phyloP scores from a whole-genome alignment of 139 green algal genomes.

The Chlamydomonas incerta region DNA sequence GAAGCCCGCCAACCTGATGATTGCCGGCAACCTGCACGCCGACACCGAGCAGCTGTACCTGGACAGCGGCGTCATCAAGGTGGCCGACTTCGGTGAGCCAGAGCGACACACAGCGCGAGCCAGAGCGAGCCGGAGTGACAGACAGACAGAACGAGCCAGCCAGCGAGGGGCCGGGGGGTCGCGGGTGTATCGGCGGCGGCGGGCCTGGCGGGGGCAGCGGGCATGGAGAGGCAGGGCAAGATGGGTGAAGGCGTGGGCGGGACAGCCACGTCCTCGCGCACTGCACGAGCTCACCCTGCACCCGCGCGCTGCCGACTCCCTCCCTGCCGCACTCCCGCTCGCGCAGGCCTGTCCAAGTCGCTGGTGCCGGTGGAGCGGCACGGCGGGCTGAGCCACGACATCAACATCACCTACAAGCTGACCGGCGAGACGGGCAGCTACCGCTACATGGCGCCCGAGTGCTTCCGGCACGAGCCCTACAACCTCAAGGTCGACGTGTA shows the following conservation, averaged over 20 bases:
- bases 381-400: conserved; percentile 60
- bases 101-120: background rate
- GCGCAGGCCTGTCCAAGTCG: conserved; percentile 63
- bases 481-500: conserved; percentile 85
- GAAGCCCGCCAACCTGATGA: conserved; percentile 94
- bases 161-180: background rate
- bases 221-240: too few species aligned
- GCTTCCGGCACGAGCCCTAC: conserved; percentile 81
- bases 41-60: conserved; percentile 78
- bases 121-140: too few species aligned
- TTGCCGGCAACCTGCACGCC: conserved; percentile 75
- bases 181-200: background rate
- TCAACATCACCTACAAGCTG: conserved; percentile 74
- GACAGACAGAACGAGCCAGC: too few species aligned
- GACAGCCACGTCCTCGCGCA: too few species aligned
- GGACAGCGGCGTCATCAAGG: conserved; percentile 80
- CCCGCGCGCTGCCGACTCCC: too few species aligned
- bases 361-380: conserved; percentile 62
- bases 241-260: too few species aligned
- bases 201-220: too few species aligned
- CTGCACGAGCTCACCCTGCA: too few species aligned
- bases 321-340: too few species aligned
- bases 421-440: conserved; percentile 89
- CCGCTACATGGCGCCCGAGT: conserved; percentile 69
- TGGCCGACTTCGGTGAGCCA: conserved; percentile 61